These are phyloP conservation scores for Halteria grandinella DNA, from an alignment of 73 alveolate species.

Conservation along the genomic window DNA sequence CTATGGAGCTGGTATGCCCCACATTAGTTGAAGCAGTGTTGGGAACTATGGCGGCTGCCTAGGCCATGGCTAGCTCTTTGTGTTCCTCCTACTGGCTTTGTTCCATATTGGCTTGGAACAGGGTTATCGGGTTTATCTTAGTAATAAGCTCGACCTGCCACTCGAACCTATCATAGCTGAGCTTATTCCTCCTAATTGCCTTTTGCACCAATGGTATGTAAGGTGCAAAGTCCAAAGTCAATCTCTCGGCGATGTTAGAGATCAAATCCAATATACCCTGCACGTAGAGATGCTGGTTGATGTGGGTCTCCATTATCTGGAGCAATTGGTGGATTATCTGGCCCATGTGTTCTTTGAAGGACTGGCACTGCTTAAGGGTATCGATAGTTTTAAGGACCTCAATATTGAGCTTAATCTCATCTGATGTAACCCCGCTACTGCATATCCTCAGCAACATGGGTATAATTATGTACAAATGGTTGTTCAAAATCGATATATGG, in stretches of 20 bases:
- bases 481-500: conserved; percentile 58
- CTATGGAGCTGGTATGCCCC: too few relatives aligned
- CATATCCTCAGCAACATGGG: conserved; percentile 68
- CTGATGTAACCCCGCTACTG: conserved; percentile 26
- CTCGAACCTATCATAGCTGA: conserved; percentile 41
- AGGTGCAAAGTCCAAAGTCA: conserved; percentile 50
- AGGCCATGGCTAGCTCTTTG: conserved; percentile 5
- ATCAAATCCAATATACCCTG: conserved; percentile 21
- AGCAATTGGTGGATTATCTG: conserved; percentile 54
- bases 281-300: conserved; percentile 15
- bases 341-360: conserved; percentile 59
- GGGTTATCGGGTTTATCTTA: conserved; percentile 27
- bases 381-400: conserved; percentile 49
- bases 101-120: conserved; percentile 38
- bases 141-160: conserved; percentile 29
- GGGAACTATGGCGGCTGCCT: neutral
- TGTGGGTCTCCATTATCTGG: conserved; percentile 37
- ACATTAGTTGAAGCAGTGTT: too few relatives aligned
- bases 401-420: conserved; percentile 18
- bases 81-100: neutral
- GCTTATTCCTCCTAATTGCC: conserved; percentile 52
- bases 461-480: conserved; percentile 68
- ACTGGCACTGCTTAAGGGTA: conserved; percentile 38
- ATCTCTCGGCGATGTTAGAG: conserved; percentile 20
- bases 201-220: conserved; percentile 42